Base-by-base conservation (phyloP, 116 monocot genomes). In the Papilionanthe hybrid region DNA sequence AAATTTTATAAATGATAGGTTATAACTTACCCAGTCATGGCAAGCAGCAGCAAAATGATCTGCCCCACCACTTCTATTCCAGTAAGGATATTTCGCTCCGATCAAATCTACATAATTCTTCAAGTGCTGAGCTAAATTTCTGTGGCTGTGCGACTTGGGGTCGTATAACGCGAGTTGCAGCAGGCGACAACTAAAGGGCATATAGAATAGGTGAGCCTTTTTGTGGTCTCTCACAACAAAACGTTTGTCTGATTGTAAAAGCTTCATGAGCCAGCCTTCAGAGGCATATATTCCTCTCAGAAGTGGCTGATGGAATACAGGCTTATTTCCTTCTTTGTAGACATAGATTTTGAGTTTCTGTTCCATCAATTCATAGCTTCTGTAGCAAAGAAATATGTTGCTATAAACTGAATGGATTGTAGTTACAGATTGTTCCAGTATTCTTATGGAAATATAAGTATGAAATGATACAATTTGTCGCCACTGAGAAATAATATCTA, bases 181-280 rank as follows among this genome's bases (percentile, higher is more conserved):
- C 4, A 75, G 72, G 0, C 88, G 84, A 23, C 88, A 84, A 82
- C 92, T 88, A 47, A 88, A 92, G 19, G 92, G 89, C 78, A 92
- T 80, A 75, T 92, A 92, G 75, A 92, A 92, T 23, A 92, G 65
- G 67, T 89, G 83, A 75, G 92, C 92, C 53, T 86, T 89, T 73
- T 72, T 75, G 22, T 89, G 89, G 56, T 92, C 89, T 72, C 69
- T 83, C 55, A 87, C 92, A 9, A 77, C 23, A 72, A 78, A 92
- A 10, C 75, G 82, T 55, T 67, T 85, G 66, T 81, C 87, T 55
- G 58, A 76, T 72, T 89, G 86, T 78, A 92, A 83, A 3, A 84
- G 82, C 74, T 89, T 89, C 92, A 92, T 92, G 73, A 92, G 87
- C 92, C 92, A 92, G 47, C 92, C 92, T 78, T 92, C 92, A 25